Percentiles rank a stretch among this genome's conserved stretches.
These are phyloP conservation scores for Plasmodium berghei DNA, from an alignment of 169 alveolate genomes.

Conservation along the genomic window DNA sequence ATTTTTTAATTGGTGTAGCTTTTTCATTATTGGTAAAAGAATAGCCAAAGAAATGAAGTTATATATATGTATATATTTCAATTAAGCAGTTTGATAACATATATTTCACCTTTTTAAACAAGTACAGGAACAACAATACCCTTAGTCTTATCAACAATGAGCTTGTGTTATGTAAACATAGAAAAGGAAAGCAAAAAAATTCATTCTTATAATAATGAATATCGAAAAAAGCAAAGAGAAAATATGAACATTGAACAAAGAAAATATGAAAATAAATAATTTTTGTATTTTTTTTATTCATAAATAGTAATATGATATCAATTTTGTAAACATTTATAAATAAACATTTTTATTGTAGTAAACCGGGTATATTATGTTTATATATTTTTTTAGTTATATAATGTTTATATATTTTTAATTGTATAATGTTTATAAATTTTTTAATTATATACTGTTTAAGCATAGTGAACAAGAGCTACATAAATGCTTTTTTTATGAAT, in stretches of 20 bases:
- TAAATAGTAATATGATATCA: not conserved
- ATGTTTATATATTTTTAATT: too few species aligned
- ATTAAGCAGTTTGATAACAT: not conserved
- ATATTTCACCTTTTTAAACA: not conserved
- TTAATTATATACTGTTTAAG: too few species aligned
- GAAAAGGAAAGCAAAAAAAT: conserved; percentile 43
- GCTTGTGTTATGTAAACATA: conserved; percentile 54
- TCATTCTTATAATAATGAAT: conserved; percentile 65
- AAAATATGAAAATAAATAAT: not conserved
- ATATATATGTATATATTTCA: not conserved
- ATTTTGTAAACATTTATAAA: not conserved
- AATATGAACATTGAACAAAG: not conserved
- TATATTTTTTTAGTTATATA: too few species aligned
- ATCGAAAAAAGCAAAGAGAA: conserved; percentile 64
- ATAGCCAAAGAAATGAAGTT: conserved; percentile 5
- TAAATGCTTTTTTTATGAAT: too few species aligned
- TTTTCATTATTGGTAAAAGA: conserved; percentile 35
- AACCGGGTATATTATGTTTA: too few species aligned
- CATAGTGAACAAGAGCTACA: too few species aligned
- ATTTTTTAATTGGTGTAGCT: conserved; percentile 40
- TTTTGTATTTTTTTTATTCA: not conserved
- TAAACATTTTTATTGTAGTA: too few species aligned
- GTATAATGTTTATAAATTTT: too few species aligned
- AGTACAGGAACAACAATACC: conserved; percentile 64
- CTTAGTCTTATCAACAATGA: conserved; percentile 30